These are phyloP conservation scores for Cyclotella sp. DNA, from an alignment of 108 stramenopile genomes.

Conservation along the genomic window DNA sequence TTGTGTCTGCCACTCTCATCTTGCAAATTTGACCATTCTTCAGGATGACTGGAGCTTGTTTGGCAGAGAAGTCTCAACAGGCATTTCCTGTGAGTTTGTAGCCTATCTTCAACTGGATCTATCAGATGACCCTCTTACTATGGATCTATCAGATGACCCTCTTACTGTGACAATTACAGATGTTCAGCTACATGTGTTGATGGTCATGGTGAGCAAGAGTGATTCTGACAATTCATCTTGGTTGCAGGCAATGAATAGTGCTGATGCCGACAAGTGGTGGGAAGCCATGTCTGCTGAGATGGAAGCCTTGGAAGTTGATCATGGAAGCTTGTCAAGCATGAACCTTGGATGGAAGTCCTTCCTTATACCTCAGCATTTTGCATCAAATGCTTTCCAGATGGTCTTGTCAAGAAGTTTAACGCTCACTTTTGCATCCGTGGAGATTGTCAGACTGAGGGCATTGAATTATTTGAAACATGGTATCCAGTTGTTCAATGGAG, in stretches of 20 bases:
- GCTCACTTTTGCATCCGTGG: constrained; percentile 47
- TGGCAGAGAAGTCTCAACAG: not conserved
- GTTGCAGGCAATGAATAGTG: not conserved
- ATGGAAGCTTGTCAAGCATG: not conserved
- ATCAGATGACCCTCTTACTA: not conserved
- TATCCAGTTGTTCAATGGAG: not conserved
- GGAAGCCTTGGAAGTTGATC: not conserved
- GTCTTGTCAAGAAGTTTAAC: constrained; percentile 48
- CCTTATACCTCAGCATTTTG: not conserved
- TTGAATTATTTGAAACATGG: not conserved
- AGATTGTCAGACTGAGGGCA: not conserved
- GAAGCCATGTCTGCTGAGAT: not conserved
- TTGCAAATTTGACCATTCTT: not conserved
- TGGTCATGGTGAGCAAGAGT: not conserved
- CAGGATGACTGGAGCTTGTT: not conserved
- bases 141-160: not conserved
- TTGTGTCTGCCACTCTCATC: not conserved
- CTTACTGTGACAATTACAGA: not conserved
- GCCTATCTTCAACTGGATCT: not conserved
- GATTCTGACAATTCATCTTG: not conserved
- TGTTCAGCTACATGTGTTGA: not conserved
- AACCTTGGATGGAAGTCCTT: not conserved
- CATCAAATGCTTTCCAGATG: constrained; percentile 15
- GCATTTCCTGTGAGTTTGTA: not conserved
- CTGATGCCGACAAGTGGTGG: not conserved